Conservation (phyloP, 1,284 basidiomycete species). For the Thelephora terrestris region DNA sequence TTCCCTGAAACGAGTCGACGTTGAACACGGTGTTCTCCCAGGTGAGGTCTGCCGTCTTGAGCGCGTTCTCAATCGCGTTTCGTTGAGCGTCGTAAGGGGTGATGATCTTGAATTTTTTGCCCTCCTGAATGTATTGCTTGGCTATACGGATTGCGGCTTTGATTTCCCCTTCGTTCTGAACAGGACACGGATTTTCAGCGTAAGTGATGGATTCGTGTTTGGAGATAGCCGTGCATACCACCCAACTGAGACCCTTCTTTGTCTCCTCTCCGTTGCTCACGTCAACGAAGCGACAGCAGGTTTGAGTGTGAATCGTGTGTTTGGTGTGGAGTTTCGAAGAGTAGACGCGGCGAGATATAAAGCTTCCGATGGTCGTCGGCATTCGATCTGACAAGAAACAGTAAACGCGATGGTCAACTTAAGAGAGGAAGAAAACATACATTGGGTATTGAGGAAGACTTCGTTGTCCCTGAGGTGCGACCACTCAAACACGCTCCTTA, state of each 20-base stretch:
- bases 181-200: neutral
- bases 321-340: conserved; percentile 25
- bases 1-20: conserved; percentile 37
- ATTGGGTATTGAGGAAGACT: conserved; percentile 32
- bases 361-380: conserved; percentile 64
- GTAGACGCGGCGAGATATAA: conserved; percentile 60
- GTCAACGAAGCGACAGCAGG: conserved; percentile 37
- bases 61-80: conserved; percentile 27
- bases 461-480: conserved; percentile 25
- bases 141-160: conserved; percentile 31
- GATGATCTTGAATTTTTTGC: conserved; percentile 33
- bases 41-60: conserved; percentile 26
- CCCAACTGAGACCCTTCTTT: conserved; percentile 28
- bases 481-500: conserved; percentile 37
- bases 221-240: conserved; percentile 22
- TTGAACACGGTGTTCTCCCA: conserved; percentile 39
- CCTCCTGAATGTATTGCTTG: conserved; percentile 7
- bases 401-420: no score
- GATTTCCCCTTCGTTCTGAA: conserved; percentile 34
- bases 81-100: conserved; percentile 50
- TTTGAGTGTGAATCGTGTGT: conserved; percentile 20
- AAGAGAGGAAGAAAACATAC: no score
- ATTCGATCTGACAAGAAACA: conserved; percentile 46
- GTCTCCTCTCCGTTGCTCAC: conserved; percentile 31
- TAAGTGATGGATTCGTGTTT: neutral